Evolutionary conservation across 306 rosid species (phyloP), one percentile per base, ranked within the genome.

Genomic region (Coriaria nepalensis): DNA sequence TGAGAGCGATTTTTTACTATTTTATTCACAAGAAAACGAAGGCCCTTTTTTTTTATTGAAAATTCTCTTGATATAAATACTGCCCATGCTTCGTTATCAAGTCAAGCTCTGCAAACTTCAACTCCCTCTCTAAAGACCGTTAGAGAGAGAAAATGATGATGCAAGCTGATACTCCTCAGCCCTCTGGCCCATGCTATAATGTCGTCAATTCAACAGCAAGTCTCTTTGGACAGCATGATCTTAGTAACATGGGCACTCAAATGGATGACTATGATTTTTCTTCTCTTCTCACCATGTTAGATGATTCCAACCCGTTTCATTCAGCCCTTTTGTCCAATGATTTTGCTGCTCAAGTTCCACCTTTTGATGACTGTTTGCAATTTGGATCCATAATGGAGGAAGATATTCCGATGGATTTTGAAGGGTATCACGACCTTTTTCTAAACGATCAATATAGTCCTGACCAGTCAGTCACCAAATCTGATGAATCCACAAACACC

Each of bases 391-490:
- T 55, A 2, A 64, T 49, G 56, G 72, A 61, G 9, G 64, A 67
- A 15, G 29, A 1, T 20, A 55, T 58, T 40, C 20, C 53, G 0
- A 71, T 60, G 67, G 75, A 72, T 5, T 47, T 69, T 12, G 80
- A 65, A 14, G 57, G 37, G 51, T 66, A 69, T 47, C 56, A 37
- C 68, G 68, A 5, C 45, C 61, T 15, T 40, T 60, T 29, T 69
- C 63, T 0, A 14, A 64, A 50, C 54, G 70, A 62, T 60, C 36
- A 63, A 14, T 64, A 70, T 69, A 77, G 90, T 57, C 94, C 75
- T 8, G 63, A 60, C 65, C 49, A 59, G 5, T 61, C 83, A 1
- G 35, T 52, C 29, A 20, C 29, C 59, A 69, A 13, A 6, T 78
- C 85, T 32, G 85, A 79, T 5, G 37, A 56, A 9, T 60, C 72